Evolutionary conservation across 1,139 yeast genomes (phyloP).

Genomic region (Pichia sp.): DNA sequence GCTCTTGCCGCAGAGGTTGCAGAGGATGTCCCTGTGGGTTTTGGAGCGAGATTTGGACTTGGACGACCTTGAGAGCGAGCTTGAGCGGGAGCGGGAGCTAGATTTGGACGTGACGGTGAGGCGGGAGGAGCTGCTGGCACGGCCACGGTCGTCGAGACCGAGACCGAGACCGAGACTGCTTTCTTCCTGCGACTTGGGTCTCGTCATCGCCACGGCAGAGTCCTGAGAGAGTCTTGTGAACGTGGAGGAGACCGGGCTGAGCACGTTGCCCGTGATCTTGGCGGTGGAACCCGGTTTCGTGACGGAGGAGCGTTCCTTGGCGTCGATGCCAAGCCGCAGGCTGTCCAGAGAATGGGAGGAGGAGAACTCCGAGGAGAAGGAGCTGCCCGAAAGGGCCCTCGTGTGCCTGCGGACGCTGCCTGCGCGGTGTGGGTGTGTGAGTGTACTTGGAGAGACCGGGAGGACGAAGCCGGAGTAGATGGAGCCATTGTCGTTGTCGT

Average conservation of each 20-base stretch:
- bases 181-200: no score
- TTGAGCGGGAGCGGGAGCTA: neutral
- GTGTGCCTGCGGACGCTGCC: neutral
- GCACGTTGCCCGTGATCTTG: neutral
- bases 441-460: neutral
- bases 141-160: no score
- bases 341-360: neutral
- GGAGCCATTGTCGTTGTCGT: no score
- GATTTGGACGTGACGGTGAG: neutral
- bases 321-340: neutral
- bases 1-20: constrained; percentile 2
- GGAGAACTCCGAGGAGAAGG: neutral
- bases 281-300: neutral
- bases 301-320: neutral
- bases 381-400: neutral
- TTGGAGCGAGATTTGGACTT: neutral
- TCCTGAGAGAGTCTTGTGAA: neutral
- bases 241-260: neutral
- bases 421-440: neutral
- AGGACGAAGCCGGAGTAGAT: neutral
- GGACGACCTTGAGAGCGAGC: neutral
- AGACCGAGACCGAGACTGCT: no score
- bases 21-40: neutral
- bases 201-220: neutral
- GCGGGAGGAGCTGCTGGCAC: neutral